A percentile compares a stretch with the other conserved stretches of the same genome.
These are phyloP conservation scores for Flammula alnicola DNA, from an alignment of 1,284 basidiomycete species.

Conservation along the genomic window DNA sequence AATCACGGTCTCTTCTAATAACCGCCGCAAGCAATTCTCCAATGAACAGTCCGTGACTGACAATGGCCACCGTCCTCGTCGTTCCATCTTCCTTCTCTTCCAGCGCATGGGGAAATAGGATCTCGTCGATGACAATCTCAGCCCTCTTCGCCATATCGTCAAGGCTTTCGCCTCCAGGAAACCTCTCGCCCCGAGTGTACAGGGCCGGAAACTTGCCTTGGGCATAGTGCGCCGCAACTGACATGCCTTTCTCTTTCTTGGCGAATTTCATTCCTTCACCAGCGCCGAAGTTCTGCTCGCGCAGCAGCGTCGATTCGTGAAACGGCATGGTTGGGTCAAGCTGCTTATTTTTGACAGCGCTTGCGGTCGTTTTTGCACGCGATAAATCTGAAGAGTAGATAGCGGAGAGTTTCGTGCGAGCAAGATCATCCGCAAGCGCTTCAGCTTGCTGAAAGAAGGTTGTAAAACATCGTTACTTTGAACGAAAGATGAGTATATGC, in stretches of 20 bases:
- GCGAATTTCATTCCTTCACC: slow-evolving; percentile 71
- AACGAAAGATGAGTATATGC: slow-evolving; percentile 11
- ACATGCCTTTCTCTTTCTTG: slow-evolving; percentile 34
- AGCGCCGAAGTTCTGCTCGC: slow-evolving; percentile 75
- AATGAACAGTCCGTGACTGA: slow-evolving; percentile 84
- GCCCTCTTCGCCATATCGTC: slow-evolving; percentile 72
- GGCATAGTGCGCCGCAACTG: slow-evolving; percentile 56
- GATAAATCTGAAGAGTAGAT: slow-evolving; percentile 84
- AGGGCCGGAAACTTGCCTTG: slow-evolving; percentile 56
- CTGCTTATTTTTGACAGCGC: slow-evolving; percentile 52
- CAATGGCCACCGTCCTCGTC: slow-evolving; percentile 54
- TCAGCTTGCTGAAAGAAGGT: slow-evolving; percentile 71
- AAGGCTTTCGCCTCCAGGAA: slow-evolving; percentile 75
- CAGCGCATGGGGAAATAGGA: slow-evolving; percentile 63
- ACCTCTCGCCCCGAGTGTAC: slow-evolving; percentile 55
- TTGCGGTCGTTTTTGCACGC: slow-evolving; percentile 76
- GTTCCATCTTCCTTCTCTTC: slow-evolving; percentile 39
- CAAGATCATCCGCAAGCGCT: slow-evolving; percentile 71
- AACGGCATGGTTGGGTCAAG: slow-evolving; percentile 53
- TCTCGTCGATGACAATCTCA: slow-evolving; percentile 56
- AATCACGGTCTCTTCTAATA: slow-evolving; percentile 40
- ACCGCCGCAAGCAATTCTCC: slow-evolving; percentile 63
- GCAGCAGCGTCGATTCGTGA: slow-evolving; percentile 52
- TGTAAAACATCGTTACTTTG: not conserved
- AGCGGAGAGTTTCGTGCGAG: slow-evolving; percentile 59